Base-by-base conservation (phyloP, 2,329 filamentous ascomycete species). In the Calonectria pteridis region DNA sequence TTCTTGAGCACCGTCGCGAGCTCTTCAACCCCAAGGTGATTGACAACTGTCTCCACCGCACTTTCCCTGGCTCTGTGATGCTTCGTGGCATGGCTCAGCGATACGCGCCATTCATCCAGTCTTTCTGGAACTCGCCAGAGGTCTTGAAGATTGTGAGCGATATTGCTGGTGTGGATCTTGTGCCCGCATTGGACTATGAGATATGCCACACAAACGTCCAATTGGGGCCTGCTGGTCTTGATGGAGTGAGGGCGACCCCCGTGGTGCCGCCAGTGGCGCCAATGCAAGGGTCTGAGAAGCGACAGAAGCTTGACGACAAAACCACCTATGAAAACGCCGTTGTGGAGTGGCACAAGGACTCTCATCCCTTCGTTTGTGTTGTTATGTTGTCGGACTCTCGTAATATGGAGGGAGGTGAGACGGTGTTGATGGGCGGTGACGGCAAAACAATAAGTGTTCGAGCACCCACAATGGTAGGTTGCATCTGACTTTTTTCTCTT, bases 1-100 rank as follows among this genome's bases (percentile, higher is more conserved):
- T 94, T 66, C 83, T 89, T 77, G 87, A 89, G 65, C 93, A 94
- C 89, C 87, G 92, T 69, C 84, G 84, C 7, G 92, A 94, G 81
- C 88, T 93, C 28, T 85, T 93, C 58, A 88, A 87, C 67, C 85
- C 89, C 1, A 86, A 89, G 46, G 90, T 93, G 2, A 86, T 89
- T 76, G 83, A 87, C 18, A 89, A 92, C 55, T 92, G 89, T 82
- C 86, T 86, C 59, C 92, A 88, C 80, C 88, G 88, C 14, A 81
- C 80, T 9, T 67, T 63, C 16, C 80, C 81, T n/a, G 75, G 66
- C 49, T 91, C 90, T 77, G 91, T 91, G 75, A 86, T 93, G 88
- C 71, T 93, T 85, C 84, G 90, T 83, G 79, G 87, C 84, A 79
- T 81, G 71, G 80, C 67, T 31, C 67, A 69, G 26, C 76, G 78